Percentiles rank a stretch among this genome's conserved stretches.
Evolutionary conservation across 1,284 basidiomycete species (phyloP).

Genomic region (Rhodotorula sp.): DNA sequence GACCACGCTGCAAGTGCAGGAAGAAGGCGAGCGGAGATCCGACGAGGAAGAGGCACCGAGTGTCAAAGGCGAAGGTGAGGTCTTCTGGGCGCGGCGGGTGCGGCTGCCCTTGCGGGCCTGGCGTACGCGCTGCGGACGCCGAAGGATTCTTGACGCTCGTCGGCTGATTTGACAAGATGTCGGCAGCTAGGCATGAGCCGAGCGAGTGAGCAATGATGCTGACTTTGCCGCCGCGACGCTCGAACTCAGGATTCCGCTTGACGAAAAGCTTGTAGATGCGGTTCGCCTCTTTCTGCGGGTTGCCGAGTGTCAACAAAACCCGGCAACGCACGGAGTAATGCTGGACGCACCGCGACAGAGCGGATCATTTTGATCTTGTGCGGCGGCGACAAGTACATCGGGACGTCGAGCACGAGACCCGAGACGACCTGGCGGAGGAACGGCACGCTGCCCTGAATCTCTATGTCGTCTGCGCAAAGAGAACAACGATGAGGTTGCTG

Average conservation of each 20-base stretch:
- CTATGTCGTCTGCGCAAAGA: slow-evolving; percentile 21
- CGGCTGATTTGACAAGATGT: slow-evolving; percentile 48
- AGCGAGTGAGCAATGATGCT: slow-evolving; percentile 48
- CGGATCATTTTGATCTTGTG: slow-evolving; percentile 48
- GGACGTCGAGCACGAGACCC: slow-evolving; percentile 50
- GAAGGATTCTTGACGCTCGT: slow-evolving; percentile 41
- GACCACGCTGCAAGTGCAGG: slow-evolving; percentile 46
- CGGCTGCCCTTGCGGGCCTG: not conserved
- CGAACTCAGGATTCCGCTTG: slow-evolving; percentile 48
- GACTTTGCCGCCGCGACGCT: slow-evolving; percentile 39
- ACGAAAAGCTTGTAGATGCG: slow-evolving; percentile 49
- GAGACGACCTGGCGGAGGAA: slow-evolving; percentile 48
- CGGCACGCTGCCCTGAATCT: slow-evolving; percentile 43
- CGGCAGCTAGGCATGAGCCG: slow-evolving; percentile 44
- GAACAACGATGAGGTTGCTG: too few species aligned
- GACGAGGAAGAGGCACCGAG: slow-evolving; percentile 47
- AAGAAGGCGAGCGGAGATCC: slow-evolving; percentile 48
- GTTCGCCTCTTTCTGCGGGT: slow-evolving; percentile 44
- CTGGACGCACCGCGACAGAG: slow-evolving; percentile 43
- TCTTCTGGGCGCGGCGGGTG: not conserved
- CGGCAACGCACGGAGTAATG: not conserved
- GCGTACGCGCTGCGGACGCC: not conserved
- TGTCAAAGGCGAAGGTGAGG: slow-evolving; percentile 46
- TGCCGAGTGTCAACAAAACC: not conserved
- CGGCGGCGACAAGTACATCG: slow-evolving; percentile 46